A percentile compares a stretch with the other conserved stretches of the same genome.
phyloP scores from a whole-genome alignment of 495 filamentous ascomycete species.

The Neurospora sp. region DNA sequence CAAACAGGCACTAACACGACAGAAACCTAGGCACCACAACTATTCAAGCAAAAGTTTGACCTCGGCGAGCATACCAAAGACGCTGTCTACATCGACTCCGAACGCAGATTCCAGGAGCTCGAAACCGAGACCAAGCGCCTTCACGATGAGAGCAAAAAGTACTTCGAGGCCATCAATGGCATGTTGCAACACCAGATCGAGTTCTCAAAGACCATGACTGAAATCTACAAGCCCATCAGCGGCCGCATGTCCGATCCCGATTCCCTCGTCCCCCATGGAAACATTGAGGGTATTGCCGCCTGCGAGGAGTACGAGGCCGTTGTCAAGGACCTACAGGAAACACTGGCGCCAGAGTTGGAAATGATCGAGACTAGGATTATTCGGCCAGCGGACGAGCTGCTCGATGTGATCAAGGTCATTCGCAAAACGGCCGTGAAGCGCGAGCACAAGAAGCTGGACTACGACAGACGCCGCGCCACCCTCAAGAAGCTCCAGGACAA shows the following conservation, averaged over 20 bases:
- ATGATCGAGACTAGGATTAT: slow-evolving; percentile 94
- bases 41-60: slow-evolving; percentile 84
- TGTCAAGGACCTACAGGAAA: slow-evolving; percentile 81
- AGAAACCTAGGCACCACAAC: slow-evolving; percentile 68
- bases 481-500: slow-evolving; percentile 96
- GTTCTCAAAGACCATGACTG: slow-evolving; percentile 88
- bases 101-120: slow-evolving; percentile 87
- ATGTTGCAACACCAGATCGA: slow-evolving; percentile 98
- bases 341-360: slow-evolving; percentile 82
- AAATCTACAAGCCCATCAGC: slow-evolving; percentile 97
- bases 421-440: slow-evolving; percentile 82
- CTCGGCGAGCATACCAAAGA: slow-evolving; percentile 91
- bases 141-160: slow-evolving; percentile 89
- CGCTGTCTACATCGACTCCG: slow-evolving; percentile 86
- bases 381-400: slow-evolving; percentile 84
- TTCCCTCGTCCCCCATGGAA: slow-evolving; percentile 67
- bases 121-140: slow-evolving; percentile 93
- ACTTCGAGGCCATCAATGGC: slow-evolving; percentile 95
- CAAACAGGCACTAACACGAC: not conserved
- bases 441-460: slow-evolving; percentile 96
- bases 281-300: slow-evolving; percentile 86
- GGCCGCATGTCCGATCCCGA: slow-evolving; percentile 91
- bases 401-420: slow-evolving; percentile 91
- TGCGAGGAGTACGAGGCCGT: slow-evolving; percentile 95
- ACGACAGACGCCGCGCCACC: slow-evolving; percentile 70